Base-by-base conservation (phyloP, 2,329 filamentous ascomycete genomes). In the Trichophyton mentagrophytes region DNA sequence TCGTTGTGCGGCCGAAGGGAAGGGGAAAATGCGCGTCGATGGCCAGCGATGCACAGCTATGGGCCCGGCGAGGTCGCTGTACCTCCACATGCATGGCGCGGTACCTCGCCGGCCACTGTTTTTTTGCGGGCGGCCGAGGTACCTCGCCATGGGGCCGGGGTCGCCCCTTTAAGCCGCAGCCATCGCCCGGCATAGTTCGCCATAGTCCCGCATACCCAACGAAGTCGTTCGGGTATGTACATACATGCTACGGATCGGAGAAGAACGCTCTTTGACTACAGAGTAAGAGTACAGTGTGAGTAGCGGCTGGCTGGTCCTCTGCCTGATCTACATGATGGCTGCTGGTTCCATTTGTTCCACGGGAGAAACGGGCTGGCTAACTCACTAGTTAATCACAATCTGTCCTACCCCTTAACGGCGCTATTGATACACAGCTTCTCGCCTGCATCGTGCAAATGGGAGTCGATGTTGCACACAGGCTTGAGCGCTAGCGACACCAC, bases 371-470 rank as follows among this genome's bases (percentile, higher is more conserved):
- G 33, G 33, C 33, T 38, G 33, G 33, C 11, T 15, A 27, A 27
- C 27, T 55, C 6, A 30, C 27, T 30, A 30, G 27, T 30, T 30
- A 30, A 55, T 55, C 51, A 36, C 25, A 36, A n/a, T n/a, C 27
- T 55, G 51, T 55, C 25, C 51, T 30, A 55, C 51, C 27, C 51
- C 15, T 17, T 20, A 55, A 36, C 51, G 51, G 51, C 51, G 51
- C 51, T 55, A 55, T 55, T 36, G 51, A 55, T 33, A 55, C 51
- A 55, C 51, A 55, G 3, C 13, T 33, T 55, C 15, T 55, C 51
- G 51, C 51, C 51, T 55, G 27, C 51, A 36, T 36, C 6, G 33
- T 27, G 51, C 51, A 27, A 55, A 55, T 55, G 17, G 51, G 15
- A 55, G 51, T 1, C 51, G 15, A 17, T 36, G 17, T 20, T 36